Percentiles rank a stretch among this genome's conserved stretches.
phyloP scores from a whole-genome alignment of 2,329 filamentous ascomycete species.

The Ciborinia camelliae region DNA sequence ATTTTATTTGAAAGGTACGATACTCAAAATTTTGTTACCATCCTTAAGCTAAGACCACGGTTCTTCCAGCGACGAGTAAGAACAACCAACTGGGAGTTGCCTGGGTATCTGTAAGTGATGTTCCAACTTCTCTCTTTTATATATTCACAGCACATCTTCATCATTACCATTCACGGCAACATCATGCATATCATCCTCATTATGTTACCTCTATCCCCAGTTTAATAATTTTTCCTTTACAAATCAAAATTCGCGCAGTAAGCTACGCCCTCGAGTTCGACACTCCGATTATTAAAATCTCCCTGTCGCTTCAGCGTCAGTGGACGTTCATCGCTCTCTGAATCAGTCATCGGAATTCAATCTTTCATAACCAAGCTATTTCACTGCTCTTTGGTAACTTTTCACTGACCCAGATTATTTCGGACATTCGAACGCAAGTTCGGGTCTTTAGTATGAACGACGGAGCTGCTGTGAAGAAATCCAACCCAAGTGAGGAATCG shows the following conservation, averaged over 20 bases:
- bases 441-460: no score
- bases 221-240: not conserved
- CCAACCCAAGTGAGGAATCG: no score
- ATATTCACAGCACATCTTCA: not conserved
- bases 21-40: not conserved
- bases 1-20: not conserved
- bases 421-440: no score
- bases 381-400: no score
- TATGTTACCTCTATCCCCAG: not conserved
- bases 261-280: not conserved
- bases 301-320: not conserved
- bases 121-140: not conserved
- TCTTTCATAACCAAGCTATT: no score
- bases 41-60: not conserved
- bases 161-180: not conserved
- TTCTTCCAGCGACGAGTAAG: not conserved
- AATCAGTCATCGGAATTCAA: not conserved
- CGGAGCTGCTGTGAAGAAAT: no score
- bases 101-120: not conserved
- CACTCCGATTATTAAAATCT: not conserved
- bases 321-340: not conserved
- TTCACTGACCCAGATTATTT: no score
- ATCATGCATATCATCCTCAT: not conserved
- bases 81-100: not conserved
- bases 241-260: not conserved